phyloP scores from a whole-genome alignment of 1,139 yeast genomes.

The Nadsonia starkeyi-henricii region DNA sequence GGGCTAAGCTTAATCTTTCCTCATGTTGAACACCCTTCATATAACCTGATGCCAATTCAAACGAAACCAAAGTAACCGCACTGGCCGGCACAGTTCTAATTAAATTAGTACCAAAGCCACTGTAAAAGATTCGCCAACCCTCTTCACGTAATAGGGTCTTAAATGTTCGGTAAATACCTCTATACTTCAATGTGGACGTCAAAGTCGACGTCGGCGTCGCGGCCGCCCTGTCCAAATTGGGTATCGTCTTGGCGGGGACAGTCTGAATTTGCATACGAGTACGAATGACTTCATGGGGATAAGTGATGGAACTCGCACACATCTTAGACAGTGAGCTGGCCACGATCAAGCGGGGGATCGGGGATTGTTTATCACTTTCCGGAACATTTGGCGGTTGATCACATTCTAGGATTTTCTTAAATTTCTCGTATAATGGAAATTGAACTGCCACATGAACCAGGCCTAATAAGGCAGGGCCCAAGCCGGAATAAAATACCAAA shows the following conservation, averaged over 20 bases:
- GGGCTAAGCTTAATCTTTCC: no score
- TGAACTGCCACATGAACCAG: conserved; percentile 90
- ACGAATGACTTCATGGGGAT: conserved; percentile 91
- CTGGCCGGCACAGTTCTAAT: conserved; percentile 90
- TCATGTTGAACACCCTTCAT: conserved; percentile 16
- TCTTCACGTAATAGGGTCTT: conserved; percentile 47
- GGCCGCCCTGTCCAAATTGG: conserved; percentile 12
- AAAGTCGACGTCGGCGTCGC: conserved; percentile 19
- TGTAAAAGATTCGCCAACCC: conserved; percentile 73
- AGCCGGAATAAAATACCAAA: conserved; percentile 75
- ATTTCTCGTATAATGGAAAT: conserved; percentile 85
- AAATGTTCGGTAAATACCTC: conserved; percentile 33
- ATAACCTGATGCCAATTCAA: conserved; percentile 67
- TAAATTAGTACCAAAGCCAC: conserved; percentile 78
- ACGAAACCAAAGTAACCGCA: conserved; percentile 87
- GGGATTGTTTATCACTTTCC: conserved; percentile 7
- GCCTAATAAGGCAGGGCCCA: conserved; percentile 83
- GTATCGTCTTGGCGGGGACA: conserved; percentile 5
- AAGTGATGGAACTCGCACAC: conserved; percentile 79
- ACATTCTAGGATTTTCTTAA: conserved; percentile 39
- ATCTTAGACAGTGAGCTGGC: conserved; percentile 80
- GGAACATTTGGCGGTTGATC: not conserved
- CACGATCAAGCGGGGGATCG: conserved; percentile 36
- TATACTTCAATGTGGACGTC: conserved; percentile 19
- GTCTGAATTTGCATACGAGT: conserved; percentile 67